phyloP scores from a whole-genome alignment of 345 rosid genomes.

The Durio zibethinus region DNA sequence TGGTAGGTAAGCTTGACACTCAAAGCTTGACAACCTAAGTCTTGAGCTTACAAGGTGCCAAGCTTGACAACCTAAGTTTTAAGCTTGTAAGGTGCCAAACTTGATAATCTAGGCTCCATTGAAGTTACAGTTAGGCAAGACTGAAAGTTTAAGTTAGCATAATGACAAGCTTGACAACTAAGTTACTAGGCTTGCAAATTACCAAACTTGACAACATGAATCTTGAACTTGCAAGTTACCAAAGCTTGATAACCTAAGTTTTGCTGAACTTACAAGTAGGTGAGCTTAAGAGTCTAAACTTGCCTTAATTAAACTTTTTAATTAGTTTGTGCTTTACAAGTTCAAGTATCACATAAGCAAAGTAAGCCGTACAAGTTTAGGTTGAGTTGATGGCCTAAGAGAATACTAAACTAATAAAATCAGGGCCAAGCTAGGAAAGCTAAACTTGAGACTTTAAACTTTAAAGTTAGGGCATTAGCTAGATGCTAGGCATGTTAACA shows the following conservation, averaged over 20 bases:
- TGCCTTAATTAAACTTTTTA: neutral
- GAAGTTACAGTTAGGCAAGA: too few species aligned
- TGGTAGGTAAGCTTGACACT: too few species aligned
- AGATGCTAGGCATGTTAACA: neutral
- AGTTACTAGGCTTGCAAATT: too few species aligned
- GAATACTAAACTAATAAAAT: neutral
- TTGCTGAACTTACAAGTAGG: neutral
- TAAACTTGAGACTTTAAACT: neutral
- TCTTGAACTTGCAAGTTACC: neutral
- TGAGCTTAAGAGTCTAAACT: too few species aligned
- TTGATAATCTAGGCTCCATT: too few species aligned
- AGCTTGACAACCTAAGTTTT: too few species aligned
- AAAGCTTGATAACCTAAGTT: neutral
- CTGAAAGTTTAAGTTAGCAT: too few species aligned
- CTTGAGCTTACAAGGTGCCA: too few species aligned
- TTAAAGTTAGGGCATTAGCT: neutral
- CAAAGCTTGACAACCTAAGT: too few species aligned
- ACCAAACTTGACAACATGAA: neutral
- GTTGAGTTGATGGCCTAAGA: neutral
- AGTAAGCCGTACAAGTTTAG: neutral
- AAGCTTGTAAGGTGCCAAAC: too few species aligned
- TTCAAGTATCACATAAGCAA: too few species aligned
- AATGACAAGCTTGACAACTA: too few species aligned
- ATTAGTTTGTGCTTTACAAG: neutral
- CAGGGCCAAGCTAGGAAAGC: neutral